Base-by-base conservation (phyloP, 2,329 filamentous ascomycete species). In the Ceratocystis colombiana region DNA sequence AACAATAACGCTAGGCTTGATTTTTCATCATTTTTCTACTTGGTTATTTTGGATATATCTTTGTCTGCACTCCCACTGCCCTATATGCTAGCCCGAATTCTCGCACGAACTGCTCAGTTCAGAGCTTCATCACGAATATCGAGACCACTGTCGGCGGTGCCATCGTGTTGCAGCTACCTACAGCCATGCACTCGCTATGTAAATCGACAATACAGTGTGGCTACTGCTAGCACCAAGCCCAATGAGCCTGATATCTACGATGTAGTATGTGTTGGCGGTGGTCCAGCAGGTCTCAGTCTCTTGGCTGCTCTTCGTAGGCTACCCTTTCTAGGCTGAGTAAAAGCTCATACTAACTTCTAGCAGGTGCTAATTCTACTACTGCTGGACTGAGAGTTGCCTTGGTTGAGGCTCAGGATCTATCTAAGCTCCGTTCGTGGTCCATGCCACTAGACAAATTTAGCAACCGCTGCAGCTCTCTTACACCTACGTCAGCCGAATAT, bases 391-490 rank as follows among this genome's bases (percentile, higher is more conserved):
- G 88, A 71, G 83, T 96, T 55, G 94, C 93, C 68, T 85, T 99
- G 68, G 83, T 99, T 72, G 94, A 99, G 79, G 87, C 87, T 45
- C 92, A 96, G 76, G 87, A 95, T 73, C 83, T 99, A 44, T 78
- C 81, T 70, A 88, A 87, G 72, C 81, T 83, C 64, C 82, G 82
- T 62, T 77, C 82, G 28, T 90, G 87, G 79, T 83, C 83, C 64
- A 84, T 88, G 6, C 84, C 85, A 2, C 75, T 82, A 5, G 82
- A 84, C 64, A 80, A 84, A 71, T 99, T 87, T 78, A 96, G 93
- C 68, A 97, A 99, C 78, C 87, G 94, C 73, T 96, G 93, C 78
- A 96, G 90, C 78, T 97, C 93, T 62, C 81, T 99, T 66, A 99
- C 94, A 0, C 93, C 93, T 0, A 83, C 88, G 0, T 96, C 92